Percentiles rank a stretch among this genome's conserved stretches.
Conservation (phyloP, 805 yeast species). For the Starmerella apicola region DNA sequence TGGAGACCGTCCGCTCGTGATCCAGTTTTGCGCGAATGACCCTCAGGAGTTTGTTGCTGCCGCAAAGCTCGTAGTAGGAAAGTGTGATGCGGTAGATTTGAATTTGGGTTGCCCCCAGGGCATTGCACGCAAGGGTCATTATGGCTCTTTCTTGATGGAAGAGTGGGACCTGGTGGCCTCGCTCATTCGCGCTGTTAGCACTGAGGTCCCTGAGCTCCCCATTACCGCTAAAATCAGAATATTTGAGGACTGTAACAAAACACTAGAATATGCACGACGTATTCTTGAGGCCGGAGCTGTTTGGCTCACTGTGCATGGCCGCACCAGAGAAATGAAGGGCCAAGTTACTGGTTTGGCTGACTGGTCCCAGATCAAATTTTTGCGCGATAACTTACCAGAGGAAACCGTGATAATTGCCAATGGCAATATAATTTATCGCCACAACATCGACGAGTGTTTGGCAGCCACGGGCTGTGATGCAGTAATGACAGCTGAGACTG, state of each 20-base stretch:
- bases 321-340: constrained; percentile 96
- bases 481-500: constrained; percentile 96
- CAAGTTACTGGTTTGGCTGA: constrained; percentile 92
- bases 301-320: constrained; percentile 85
- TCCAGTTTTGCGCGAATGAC: constrained; percentile 94
- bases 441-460: constrained; percentile 62
- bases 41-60: constrained; percentile 73
- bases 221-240: constrained; percentile 94
- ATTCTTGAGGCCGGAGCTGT: constrained; percentile 91
- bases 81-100: constrained; percentile 91
- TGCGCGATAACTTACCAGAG: constrained; percentile 65
- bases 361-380: constrained; percentile 65
- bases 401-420: constrained; percentile 87
- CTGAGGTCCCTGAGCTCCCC: constrained; percentile 56
- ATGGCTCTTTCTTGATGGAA: constrained; percentile 93
- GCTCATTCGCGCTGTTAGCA: constrained; percentile 62
- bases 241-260: constrained; percentile 70
- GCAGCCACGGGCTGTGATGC: constrained; percentile 64
- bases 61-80: constrained; percentile 64
- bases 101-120: constrained; percentile 98
- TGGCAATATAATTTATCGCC: constrained; percentile 87
- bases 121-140: constrained; percentile 85
- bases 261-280: constrained; percentile 77
- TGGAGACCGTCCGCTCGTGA: constrained; percentile 73
- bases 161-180: constrained; percentile 78